Percentiles rank a stretch among this genome's conserved stretches.
These are phyloP conservation scores for Pythium guiyangense DNA, from an alignment of 352 stramenopile species.

Conservation along the genomic window DNA sequence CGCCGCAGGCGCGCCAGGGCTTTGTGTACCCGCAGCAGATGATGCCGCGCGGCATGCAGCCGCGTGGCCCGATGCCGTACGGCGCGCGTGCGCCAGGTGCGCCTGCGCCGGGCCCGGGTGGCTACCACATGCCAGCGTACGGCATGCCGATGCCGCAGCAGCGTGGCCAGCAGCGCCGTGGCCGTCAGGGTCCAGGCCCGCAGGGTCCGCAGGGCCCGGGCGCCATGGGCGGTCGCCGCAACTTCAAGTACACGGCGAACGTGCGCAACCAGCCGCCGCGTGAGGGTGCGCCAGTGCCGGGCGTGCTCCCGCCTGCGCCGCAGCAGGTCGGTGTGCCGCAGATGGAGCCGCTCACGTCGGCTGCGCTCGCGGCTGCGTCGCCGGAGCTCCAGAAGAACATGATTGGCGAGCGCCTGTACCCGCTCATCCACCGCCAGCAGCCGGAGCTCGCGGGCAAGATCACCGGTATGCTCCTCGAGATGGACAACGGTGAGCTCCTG, in stretches of 20 bases:
- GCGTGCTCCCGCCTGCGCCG: conserved; percentile 58
- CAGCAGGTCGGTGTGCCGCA: conserved; percentile 38
- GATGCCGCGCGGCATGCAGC: conserved; percentile 86
- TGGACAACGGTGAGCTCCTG: conserved; percentile 99
- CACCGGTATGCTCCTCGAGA: conserved; percentile 99
- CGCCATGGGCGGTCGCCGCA: conserved; percentile 59
- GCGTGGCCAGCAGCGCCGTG: conserved; percentile 72
- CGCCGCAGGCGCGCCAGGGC: conserved; percentile 79
- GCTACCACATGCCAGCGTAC: conserved; percentile 83
- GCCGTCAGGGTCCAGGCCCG: conserved; percentile 68
- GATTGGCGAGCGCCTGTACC: conserved; percentile 99
- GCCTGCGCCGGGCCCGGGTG: conserved; percentile 50
- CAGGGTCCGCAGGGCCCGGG: conserved; percentile 59
- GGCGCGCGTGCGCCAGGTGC: conserved; percentile 68
- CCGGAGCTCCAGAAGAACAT: conserved; percentile 99
- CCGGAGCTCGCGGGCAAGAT: conserved; percentile 98
- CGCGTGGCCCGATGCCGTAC: conserved; percentile 76
- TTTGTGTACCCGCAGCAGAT: conserved; percentile 91
- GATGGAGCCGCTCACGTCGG: conserved; percentile 90
- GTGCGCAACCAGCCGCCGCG: conserved; percentile 78
- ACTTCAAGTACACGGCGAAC: conserved; percentile 91
- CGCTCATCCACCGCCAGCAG: conserved; percentile 96
- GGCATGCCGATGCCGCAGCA: conserved; percentile 84
- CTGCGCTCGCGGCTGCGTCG: conserved; percentile 92
- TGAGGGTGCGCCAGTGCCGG: conserved; percentile 42